Percentiles rank a stretch among this genome's conserved stretches.
phyloP scores from a whole-genome alignment of 306 rosid species.

The Acacia crassicarpa region DNA sequence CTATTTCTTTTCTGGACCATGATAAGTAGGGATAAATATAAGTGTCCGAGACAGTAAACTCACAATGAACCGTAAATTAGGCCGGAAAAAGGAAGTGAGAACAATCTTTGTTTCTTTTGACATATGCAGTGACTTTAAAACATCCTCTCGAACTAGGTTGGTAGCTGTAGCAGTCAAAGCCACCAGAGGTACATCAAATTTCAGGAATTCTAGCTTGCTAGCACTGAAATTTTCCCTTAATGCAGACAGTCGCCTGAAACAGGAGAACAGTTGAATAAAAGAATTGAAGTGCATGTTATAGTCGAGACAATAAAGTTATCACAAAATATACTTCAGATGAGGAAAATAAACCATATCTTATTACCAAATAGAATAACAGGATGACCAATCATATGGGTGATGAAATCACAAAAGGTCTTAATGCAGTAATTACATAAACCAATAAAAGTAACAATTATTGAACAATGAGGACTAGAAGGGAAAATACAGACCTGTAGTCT shows the following conservation, averaged over 20 bases:
- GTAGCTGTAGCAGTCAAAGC: conserved; percentile 98
- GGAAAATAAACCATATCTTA: conserved; percentile 5
- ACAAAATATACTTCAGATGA: conserved; percentile 7
- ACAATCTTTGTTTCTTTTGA: conserved; percentile 70
- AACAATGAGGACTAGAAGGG: neutral
- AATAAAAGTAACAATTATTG: neutral
- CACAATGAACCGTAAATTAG: conserved; percentile 76
- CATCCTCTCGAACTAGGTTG: conserved; percentile 70
- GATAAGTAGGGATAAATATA: neutral
- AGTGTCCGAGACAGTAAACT: conserved; percentile 37
- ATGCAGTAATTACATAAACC: conserved; percentile 8
- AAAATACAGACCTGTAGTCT: conserved; percentile 70
- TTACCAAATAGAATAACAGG: neutral
- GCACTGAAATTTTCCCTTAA: conserved; percentile 74
- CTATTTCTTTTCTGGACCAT: neutral
- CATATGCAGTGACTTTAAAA: conserved; percentile 70
- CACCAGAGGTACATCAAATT: conserved; percentile 81
- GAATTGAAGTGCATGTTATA: neutral
- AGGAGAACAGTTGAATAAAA: conserved; percentile 31
- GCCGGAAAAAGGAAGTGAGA: conserved; percentile 81
- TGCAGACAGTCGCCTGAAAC: conserved; percentile 73
- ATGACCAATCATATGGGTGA: conserved; percentile 5
- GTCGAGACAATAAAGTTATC: conserved; percentile 1
- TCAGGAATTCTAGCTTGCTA: conserved; percentile 56
- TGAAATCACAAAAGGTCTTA: neutral